Evolutionary conservation across 2,329 filamentous ascomycete genomes (phyloP), one percentile per base, ranked within the genome.

Genomic region (Rugonectria rugulosa): DNA sequence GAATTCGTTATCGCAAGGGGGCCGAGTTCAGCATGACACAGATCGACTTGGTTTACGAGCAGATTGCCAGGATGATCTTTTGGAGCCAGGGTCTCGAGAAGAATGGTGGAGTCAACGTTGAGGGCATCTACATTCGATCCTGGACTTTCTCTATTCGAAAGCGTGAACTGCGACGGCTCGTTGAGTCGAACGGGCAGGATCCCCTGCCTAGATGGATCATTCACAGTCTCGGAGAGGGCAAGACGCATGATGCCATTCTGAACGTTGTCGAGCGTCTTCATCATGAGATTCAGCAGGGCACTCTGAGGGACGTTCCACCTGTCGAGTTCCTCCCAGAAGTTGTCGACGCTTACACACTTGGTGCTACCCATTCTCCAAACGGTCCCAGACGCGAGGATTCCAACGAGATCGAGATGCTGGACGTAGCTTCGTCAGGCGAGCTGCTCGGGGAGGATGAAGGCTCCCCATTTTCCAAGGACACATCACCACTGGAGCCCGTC

Each of bases 1-100:
- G 90, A 6, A 82, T 81, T 37, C 81, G 88, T 0, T 93, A 92
- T 68, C 81, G 88, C n/a, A 86, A 86, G 48, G 79, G 79, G 2
- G 77, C 79, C 27, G 81, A 86, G 19, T 84, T 89, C 70, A 83
- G 84, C 46, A 74, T 81, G 70, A 69, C 82, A 1, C 88, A 92
- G 68, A 86, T 86, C 51, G 79, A 85, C 3, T 77, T 91, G 2
- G 82, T 92, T 1, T 75, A 82, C 49, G 77, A 80, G 26, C 88
- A 90, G 62, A 81, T 92, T 32, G 71, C 78, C 9, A 80, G 84
- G 1, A 81, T 92, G 42, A 80, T 88, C 59, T 72, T 74, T 0
- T 92, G 88, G 89, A 85, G 81, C 56, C 75, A 81, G 26, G 65
- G 73, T 3, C 85, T 87, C 56, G 64, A 72, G 31, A 65, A 60